These are phyloP conservation scores for Waltergamsia citrina DNA, from an alignment of 2,329 filamentous ascomycete species.

Conservation along the genomic window DNA sequence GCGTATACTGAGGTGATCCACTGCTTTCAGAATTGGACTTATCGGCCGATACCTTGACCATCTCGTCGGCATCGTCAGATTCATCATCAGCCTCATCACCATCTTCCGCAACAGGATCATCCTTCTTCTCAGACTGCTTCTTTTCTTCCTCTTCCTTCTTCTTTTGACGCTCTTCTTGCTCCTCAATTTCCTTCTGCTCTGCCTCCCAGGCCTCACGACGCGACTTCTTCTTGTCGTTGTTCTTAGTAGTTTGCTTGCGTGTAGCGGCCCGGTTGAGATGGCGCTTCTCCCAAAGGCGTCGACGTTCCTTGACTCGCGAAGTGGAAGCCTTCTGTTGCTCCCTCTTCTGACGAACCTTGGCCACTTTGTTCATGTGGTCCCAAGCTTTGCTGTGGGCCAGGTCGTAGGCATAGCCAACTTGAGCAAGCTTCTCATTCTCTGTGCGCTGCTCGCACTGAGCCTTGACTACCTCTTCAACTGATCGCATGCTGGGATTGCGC, in stretches of 20 bases:
- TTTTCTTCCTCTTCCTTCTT: conserved; percentile 18
- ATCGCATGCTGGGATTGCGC: conserved; percentile 29
- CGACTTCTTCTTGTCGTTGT: conserved; percentile 21
- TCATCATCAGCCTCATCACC: conserved; percentile 6
- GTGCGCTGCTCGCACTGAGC: conserved; percentile 32
- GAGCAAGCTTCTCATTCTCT: conserved; percentile 49
- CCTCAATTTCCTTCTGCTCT: conserved; percentile 15
- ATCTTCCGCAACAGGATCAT: conserved; percentile 2
- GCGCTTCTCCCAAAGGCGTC: conserved; percentile 38
- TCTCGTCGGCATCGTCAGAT: conserved; percentile 6
- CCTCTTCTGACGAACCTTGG: conserved; percentile 37
- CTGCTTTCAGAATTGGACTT: conserved; percentile 17
- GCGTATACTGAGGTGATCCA: conserved; percentile 19
- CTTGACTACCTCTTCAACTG: conserved; percentile 48
- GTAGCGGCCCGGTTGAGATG: conserved; percentile 31
- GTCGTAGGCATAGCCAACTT: conserved; percentile 50
- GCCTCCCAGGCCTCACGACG: conserved; percentile 17
- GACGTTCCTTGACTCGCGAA: conserved; percentile 33
- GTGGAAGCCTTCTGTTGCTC: conserved; percentile 38
- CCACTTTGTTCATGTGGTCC: conserved; percentile 37
- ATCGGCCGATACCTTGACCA: not conserved
- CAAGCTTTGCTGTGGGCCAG: conserved; percentile 50
- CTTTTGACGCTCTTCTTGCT: conserved; percentile 14
- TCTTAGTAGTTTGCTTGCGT: conserved; percentile 29
- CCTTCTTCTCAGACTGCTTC: conserved; percentile 4